A percentile compares a stretch with the other conserved stretches of the same genome.
Evolutionary conservation across 352 stramenopile species (phyloP).

Genomic region (Globisporangium nunn): DNA sequence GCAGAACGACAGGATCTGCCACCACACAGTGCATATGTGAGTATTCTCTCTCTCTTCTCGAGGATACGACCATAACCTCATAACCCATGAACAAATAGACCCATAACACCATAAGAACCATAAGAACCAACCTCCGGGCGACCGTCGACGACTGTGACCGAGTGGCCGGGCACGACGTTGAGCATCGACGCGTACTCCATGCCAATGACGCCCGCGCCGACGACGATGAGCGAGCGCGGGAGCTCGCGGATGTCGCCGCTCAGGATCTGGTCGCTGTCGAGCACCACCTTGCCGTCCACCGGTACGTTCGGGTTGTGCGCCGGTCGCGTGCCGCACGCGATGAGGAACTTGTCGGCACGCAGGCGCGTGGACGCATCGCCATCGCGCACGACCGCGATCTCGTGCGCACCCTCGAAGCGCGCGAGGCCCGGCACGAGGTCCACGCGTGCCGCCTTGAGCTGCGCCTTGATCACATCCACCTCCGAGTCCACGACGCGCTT

Average conservation of each 20-base stretch:
- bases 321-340: slow-evolving; percentile 80
- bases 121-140: slow-evolving; percentile 37
- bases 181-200: slow-evolving; percentile 91
- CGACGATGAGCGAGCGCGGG: slow-evolving; percentile 71
- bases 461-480: slow-evolving; percentile 74
- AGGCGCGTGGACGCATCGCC: slow-evolving; percentile 32
- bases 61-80: too few species aligned
- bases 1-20: slow-evolving; percentile 75
- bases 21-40: not conserved
- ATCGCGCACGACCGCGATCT: slow-evolving; percentile 62
- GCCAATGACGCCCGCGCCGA: slow-evolving; percentile 83
- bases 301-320: slow-evolving; percentile 70
- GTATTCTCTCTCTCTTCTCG: not conserved
- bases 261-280: slow-evolving; percentile 82
- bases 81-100: too few species aligned
- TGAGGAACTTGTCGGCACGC: slow-evolving; percentile 72
- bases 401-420: slow-evolving; percentile 67
- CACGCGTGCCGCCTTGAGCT: slow-evolving; percentile 70
- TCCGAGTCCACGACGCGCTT: slow-evolving; percentile 72
- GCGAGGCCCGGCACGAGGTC: slow-evolving; percentile 67
- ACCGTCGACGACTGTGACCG: slow-evolving; percentile 83
- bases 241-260: slow-evolving; percentile 55
- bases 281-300: slow-evolving; percentile 78
- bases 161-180: slow-evolving; percentile 81
- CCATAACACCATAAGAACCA: not conserved